These are phyloP conservation scores for Alternaria burnsii DNA, from an alignment of 2,329 filamentous ascomycete species.

Conservation along the genomic window DNA sequence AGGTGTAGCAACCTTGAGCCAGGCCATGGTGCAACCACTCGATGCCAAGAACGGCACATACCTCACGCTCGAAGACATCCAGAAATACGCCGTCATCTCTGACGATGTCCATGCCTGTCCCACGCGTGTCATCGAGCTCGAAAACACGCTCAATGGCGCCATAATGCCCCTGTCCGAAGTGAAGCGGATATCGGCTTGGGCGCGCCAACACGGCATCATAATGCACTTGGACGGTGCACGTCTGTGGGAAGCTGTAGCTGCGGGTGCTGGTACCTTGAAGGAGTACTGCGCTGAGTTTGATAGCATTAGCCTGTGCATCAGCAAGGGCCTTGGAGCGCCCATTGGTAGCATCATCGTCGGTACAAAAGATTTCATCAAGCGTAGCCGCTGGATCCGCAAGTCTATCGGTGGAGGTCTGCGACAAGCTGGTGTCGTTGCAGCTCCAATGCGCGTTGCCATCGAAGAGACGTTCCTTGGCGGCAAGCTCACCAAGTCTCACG, in stretches of 20 bases:
- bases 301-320: constrained; percentile 79
- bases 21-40: constrained; percentile 73
- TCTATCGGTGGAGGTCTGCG: constrained; percentile 80
- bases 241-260: constrained; percentile 81
- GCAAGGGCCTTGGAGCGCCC: constrained; percentile 82
- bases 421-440: constrained; percentile 78
- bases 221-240: constrained; percentile 83
- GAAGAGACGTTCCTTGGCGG: constrained; percentile 81
- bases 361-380: constrained; percentile 66
- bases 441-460: constrained; percentile 77
- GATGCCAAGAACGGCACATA: constrained; percentile 75
- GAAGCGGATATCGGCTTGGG: constrained; percentile 74
- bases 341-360: constrained; percentile 78
- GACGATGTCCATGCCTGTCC: constrained; percentile 81
- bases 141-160: constrained; percentile 84
- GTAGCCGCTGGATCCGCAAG: constrained; percentile 80
- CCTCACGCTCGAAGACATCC: constrained; percentile 79
- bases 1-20: constrained; percentile 74
- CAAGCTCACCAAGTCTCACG: constrained; percentile 67
- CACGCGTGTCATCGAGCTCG: constrained; percentile 80
- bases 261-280: constrained; percentile 71
- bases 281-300: constrained; percentile 77
- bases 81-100: constrained; percentile 69
- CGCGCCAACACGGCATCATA: constrained; percentile 66
- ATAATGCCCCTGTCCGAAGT: constrained; percentile 80